Evolutionary conservation across 2,329 filamentous ascomycete genomes (phyloP), one percentile per base, ranked within the genome.

Genomic region (Alternaria brassicae): DNA sequence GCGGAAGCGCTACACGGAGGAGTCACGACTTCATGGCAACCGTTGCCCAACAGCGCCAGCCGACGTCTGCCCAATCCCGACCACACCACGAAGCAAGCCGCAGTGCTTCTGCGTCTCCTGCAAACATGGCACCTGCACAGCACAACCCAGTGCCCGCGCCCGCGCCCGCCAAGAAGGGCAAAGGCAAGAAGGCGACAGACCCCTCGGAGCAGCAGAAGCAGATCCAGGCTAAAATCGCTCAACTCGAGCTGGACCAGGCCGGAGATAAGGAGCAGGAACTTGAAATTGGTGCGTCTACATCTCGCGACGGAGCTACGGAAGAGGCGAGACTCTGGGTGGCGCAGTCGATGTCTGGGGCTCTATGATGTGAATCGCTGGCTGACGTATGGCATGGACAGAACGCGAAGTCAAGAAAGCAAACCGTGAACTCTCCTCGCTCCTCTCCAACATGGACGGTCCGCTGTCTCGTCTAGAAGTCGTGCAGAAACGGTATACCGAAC

Each of bases 201-300:
- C 91, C 92, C 19, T 91, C 88, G 71, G 95, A 98, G 79, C 93
- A 93, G 45, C 92, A 92, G 62, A 96, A 97, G 79, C 86, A 97
- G 65, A 86, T 99, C 51, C 90, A 93, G 63, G 92, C 93, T 62
- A 92, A 96, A 75, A 97, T 99, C 75, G 94, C 93, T 21, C 95
- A 98, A 81, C 83, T 99, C 59, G 95, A 99, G 79, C 91, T 92
- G 63, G 93, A 97, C 83, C 91, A 91, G 49, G 93, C 93, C 10
- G 92, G 92, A 60, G 93, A 97, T 77, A 97, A 96, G 79, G 94
- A 96, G 70, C 92, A 97, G 80, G 93, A 97, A 80, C 88, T 91
- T 61, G 95, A 98, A 83, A 97, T 99, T 77, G 92, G 93, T 96
- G 70, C 56, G 74, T 78, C 49, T 58, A 42, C 64, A 28, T 52